Conservation (phyloP, 306 rosid species). For the Benincasa hispida region DNA sequence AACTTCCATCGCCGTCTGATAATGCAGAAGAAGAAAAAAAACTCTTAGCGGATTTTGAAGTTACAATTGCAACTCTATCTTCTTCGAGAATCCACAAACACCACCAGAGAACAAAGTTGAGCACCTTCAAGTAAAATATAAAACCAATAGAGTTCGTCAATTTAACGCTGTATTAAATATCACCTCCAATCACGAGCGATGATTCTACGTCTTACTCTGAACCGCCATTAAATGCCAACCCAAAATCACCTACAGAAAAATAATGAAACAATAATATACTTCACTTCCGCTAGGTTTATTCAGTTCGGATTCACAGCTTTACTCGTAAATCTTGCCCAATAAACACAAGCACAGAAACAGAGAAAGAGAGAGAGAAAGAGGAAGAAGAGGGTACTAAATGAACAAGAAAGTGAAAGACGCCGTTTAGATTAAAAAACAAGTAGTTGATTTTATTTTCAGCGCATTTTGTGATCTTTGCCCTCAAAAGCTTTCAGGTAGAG, state of each 20-base stretch:
- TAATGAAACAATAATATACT: background rate
- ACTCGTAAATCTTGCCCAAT: constrained; percentile 3
- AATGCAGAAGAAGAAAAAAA: constrained; percentile 7
- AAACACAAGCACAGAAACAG: background rate
- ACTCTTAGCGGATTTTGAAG: constrained; percentile 9
- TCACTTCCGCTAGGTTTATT: background rate
- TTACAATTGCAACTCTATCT: constrained; percentile 11
- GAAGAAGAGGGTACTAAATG: background rate
- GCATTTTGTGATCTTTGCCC: background rate
- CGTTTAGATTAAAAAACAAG: background rate
- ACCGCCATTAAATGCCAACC: constrained; percentile 20
- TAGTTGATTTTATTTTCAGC: background rate
- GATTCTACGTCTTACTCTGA: constrained; percentile 15
- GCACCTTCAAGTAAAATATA: background rate
- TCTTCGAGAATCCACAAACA: background rate
- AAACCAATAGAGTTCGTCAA: background rate
- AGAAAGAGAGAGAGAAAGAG: background rate
- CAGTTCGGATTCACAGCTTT: background rate
- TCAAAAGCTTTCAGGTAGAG: background rate
- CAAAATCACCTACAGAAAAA: background rate
- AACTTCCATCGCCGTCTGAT: constrained; percentile 29
- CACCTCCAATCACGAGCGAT: constrained; percentile 33
- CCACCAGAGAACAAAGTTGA: background rate
- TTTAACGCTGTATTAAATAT: constrained; percentile 11
- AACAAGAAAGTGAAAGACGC: background rate